Base-by-base conservation (phyloP, 177 flowering plant species). In the Vitis hybrid region DNA sequence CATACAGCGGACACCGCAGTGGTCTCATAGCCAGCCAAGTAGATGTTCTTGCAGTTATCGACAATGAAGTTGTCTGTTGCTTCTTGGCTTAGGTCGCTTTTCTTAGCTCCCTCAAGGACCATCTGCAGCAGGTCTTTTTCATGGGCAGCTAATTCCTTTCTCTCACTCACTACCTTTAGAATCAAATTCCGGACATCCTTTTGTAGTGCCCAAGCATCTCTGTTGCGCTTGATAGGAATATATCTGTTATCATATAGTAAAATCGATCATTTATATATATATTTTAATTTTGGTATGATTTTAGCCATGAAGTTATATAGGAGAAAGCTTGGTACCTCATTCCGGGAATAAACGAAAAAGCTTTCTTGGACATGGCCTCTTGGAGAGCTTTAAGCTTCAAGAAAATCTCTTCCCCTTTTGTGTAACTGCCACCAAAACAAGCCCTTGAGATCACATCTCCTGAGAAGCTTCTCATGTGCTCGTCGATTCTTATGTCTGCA, bases 401-500 rank as follows among this genome's bases (percentile, higher is more conserved):
- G 76, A 83, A 87, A 15, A 87, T 83, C 24, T 79, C 81, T 60
- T 75, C 74, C 6, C 86, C 85, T 67, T 69, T 69, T 6, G 71
- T 58, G 48, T 76, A 85, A 48, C 68, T 74, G 60, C 86, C 79
- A 10, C 90, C 90, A 71, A 87, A 87, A 59, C 81, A 85, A 13
- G 84, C 81, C 72, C 74, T 83, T 4, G 87, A 85, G 55, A 87
- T 83, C 9, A 87, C 77, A 64, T 81, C 87, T 12, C 82, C 83
- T 13, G 87, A 83, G 59, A 85, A 81, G 56, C 68, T 81, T 64
- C 81, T 81, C 83, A 85, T 56, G 56, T 75, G 66, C 24, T 56
- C 79, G 49, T 85, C 88, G 13, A 87, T 71, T 16, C 69, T 76
- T 11, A 87, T 74, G 9, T 83, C 82, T 15, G 69, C 79, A 35